Base-by-base conservation (phyloP, 306 rosid species). In the Prunus mume region DNA sequence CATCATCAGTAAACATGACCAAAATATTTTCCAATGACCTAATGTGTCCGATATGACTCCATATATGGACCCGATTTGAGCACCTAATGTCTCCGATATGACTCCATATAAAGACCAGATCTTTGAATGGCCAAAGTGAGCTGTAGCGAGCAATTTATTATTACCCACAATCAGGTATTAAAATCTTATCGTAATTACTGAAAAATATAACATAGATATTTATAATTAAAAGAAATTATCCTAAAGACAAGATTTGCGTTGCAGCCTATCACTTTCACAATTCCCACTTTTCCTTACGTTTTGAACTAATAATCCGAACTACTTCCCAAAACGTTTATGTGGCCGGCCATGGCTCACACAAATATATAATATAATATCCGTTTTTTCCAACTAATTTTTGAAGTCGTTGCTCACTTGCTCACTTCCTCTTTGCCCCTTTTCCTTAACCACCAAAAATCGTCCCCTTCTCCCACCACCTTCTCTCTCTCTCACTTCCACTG, bases 271-370 rank as follows among this genome's bases (percentile, higher is more conserved):
- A 12, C 10, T 61, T 13, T 14, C 45, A 27, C 32, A 14, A 15
- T 56, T 6, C n/a, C 11, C 1, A 62, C 41, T 27, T 28, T 62
- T 10, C 43, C 41, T 0, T 17, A 2, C 43, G 41, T 28, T 28
- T 56, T 62, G 4, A 10, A 25, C 19, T 13, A 63, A 43, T 9
- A 63, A 62, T 62, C 67, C 67, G 15, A 14, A 62, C 14, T 12
- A 27, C 3, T 6, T 34, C 12, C 49, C 11, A 3, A 47, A 60
- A 6, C 2, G 56, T 47, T 61, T 49, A 19, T 73, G 89, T 83
- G 89, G 89, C 65, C 63, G 25, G 62, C 74, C 43, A 73, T 9
- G 55, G 41, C 14, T 24, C 76, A 57, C 67, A 41, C 20, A 20
- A 72, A 14, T 18, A 69, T 8, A 47, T 50, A 9, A 17, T 18